phyloP scores from a whole-genome alignment of 1,139 yeast species.

The Yamadazyma aaseri region DNA sequence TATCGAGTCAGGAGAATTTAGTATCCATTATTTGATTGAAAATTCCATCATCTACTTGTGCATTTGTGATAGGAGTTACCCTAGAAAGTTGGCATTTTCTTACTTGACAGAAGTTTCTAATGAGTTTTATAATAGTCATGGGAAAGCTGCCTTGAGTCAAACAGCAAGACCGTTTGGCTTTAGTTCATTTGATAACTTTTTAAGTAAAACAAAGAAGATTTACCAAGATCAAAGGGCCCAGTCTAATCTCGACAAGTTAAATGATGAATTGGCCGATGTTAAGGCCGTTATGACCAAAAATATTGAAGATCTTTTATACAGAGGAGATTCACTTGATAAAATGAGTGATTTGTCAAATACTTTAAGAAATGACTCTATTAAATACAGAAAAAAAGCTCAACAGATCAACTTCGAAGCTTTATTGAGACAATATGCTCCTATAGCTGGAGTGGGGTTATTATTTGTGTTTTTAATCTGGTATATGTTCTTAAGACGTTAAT shows the following conservation, averaged over 20 bases:
- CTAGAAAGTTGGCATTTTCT: constrained; percentile 85
- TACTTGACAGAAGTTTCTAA: constrained; percentile 77
- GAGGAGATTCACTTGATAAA: constrained; percentile 92
- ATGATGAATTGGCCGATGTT: constrained; percentile 88
- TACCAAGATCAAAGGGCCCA: constrained; percentile 93
- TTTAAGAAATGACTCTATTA: constrained; percentile 78
- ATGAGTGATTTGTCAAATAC: constrained; percentile 87
- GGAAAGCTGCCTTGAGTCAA: constrained; percentile 61
- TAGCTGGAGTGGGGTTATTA: constrained; percentile 68
- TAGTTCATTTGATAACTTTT: constrained; percentile 78
- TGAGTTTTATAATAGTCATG: constrained; percentile 82
- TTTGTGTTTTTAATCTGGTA: constrained; percentile 83
- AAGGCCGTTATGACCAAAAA: constrained; percentile 94
- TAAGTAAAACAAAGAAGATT: constrained; percentile 82
- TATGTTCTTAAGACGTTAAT: constrained; percentile 48
- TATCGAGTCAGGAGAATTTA: constrained; percentile 71
- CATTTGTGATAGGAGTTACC: constrained; percentile 75
- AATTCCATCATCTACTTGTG: constrained; percentile 72
- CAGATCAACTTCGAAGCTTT: constrained; percentile 88
- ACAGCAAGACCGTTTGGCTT: constrained; percentile 85
- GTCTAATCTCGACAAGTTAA: constrained; percentile 79
- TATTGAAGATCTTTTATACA: constrained; percentile 87
- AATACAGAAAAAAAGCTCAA: constrained; percentile 86
- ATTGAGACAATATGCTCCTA: constrained; percentile 85
- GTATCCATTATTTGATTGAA: constrained; percentile 70